Evolutionary conservation across 805 yeast species (phyloP).

Genomic region (Saturnispora halmiae): DNA sequence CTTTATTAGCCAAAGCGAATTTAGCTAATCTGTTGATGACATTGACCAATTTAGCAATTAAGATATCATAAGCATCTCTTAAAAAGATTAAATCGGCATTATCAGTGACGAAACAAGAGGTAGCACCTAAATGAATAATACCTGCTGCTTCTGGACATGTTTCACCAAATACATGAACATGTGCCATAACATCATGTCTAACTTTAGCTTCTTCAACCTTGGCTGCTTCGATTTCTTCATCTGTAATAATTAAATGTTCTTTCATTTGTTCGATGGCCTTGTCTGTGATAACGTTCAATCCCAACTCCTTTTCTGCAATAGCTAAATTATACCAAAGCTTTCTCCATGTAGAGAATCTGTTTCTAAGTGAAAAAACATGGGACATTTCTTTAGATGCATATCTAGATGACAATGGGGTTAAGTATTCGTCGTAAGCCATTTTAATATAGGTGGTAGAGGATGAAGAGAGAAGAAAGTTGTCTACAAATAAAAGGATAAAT

Average conservation of each 20-base stretch:
- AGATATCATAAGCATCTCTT: conserved; percentile 88
- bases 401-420: conserved; percentile 91
- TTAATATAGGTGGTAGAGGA: not conserved
- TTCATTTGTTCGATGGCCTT: conserved; percentile 87
- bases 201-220: conserved; percentile 92
- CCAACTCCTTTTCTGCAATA: conserved; percentile 88
- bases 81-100: conserved; percentile 95
- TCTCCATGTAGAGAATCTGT: conserved; percentile 97
- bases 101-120: conserved; percentile 95
- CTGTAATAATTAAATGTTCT: conserved; percentile 70
- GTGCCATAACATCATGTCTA: conserved; percentile 99
- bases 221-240: conserved; percentile 86
- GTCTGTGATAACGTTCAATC: conserved; percentile 74
- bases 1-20: conserved; percentile 88
- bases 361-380: conserved; percentile 79
- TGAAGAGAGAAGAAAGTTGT: not conserved
- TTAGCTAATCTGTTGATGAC: conserved; percentile 83
- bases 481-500: not conserved
- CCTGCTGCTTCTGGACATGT: conserved; percentile 96
- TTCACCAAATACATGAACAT: conserved; percentile 90
- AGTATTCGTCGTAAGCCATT: conserved; percentile 54
- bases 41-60: conserved; percentile 91
- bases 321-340: conserved; percentile 93
- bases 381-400: conserved; percentile 99
- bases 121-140: conserved; percentile 95